Base-by-base conservation (phyloP, 768 basidiomycete genomes). In the Auricularia heimuer region DNA sequence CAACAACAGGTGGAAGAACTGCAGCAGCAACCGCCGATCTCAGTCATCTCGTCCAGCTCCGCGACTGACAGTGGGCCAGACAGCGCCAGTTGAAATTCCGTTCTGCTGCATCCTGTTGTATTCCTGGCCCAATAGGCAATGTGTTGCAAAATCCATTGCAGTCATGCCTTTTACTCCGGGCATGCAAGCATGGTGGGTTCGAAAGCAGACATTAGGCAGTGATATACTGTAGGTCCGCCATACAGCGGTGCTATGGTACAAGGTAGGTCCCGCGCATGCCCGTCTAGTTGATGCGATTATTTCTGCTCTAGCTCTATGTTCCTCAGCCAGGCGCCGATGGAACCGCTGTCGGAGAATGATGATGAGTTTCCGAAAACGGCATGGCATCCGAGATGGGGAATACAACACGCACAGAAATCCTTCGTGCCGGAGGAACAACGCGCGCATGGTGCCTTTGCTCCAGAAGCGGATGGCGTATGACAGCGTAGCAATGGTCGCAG, bases 401-500 rank as follows among this genome's bases (percentile, higher is more conserved):
- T 42, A 42, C 39, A 42, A 42, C 8, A 42, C 91, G 78, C 75
- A 95, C 91, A 98, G 77, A 80, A 98, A 98, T 3, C 96, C 97
- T 78, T 99, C 97, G 70, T 99, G 97, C 66, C 97, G 86, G 67
- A 99, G 81, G 81, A 99, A 99, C 69, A 98, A 80, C 51, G 97
- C 97, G 47, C 93, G 86, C 76, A 98, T 98, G 37, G 88, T 95
- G 0, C 97, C 97, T 74, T 95, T 96, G 71, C 93, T 95, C 97
- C 97, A 99, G 79, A 98, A 99, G 18, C 97, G 87, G 76, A 99
- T 98, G 24, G 97, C 97, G 77, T 99, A 99, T 24, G 97, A 98
- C 62, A 98, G 81, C 18, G 97, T 98, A 18, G 93, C 89, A 72
- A 99, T 95, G 36, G 97, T 99, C 39, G 95, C 92, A 56, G 96